phyloP scores from a whole-genome alignment of 2,329 filamentous ascomycete species.

The Diaporthe citri region DNA sequence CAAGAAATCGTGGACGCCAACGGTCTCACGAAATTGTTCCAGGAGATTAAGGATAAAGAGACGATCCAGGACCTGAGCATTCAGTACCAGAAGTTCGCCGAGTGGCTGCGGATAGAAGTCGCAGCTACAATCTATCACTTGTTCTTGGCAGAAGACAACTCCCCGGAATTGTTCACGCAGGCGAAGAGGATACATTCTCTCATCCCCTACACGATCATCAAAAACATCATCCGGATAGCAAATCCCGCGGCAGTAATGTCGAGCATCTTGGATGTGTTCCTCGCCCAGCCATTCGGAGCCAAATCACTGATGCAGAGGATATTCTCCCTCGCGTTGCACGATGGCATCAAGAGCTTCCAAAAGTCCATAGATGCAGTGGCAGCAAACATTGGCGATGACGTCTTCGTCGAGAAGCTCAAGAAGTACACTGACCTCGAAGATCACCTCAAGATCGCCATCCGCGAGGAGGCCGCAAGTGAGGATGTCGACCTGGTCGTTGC shows the following conservation, averaged over 20 bases:
- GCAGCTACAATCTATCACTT: slow-evolving; percentile 97
- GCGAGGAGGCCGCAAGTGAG: slow-evolving; percentile 79
- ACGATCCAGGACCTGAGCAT: slow-evolving; percentile 89
- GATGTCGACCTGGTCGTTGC: slow-evolving; percentile 88
- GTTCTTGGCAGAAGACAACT: slow-evolving; percentile 98
- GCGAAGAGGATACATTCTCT: slow-evolving; percentile 94
- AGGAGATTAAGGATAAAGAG: slow-evolving; percentile 91
- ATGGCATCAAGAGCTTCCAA: slow-evolving; percentile 89
- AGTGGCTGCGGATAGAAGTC: slow-evolving; percentile 97
- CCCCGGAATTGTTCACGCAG: slow-evolving; percentile 94
- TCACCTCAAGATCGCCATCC: slow-evolving; percentile 78
- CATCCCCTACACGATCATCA: slow-evolving; percentile 91
- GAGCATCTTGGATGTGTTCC: slow-evolving; percentile 92
- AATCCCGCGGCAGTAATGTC: slow-evolving; percentile 98
- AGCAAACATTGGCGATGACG: slow-evolving; percentile 82
- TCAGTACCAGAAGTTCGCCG: slow-evolving; percentile 97
- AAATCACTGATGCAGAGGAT: slow-evolving; percentile 94
- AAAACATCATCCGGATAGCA: slow-evolving; percentile 96
- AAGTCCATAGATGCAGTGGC: slow-evolving; percentile 85
- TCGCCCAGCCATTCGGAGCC: slow-evolving; percentile 93
- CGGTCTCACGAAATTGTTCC: slow-evolving; percentile 91
- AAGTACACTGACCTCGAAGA: slow-evolving; percentile 83
- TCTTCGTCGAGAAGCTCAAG: slow-evolving; percentile 85
- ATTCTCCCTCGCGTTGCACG: slow-evolving; percentile 90
- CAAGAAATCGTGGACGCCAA: slow-evolving; percentile 78